Evolutionary conservation across 345 rosid species (phyloP).

Genomic region (Aquilaria sinensis): DNA sequence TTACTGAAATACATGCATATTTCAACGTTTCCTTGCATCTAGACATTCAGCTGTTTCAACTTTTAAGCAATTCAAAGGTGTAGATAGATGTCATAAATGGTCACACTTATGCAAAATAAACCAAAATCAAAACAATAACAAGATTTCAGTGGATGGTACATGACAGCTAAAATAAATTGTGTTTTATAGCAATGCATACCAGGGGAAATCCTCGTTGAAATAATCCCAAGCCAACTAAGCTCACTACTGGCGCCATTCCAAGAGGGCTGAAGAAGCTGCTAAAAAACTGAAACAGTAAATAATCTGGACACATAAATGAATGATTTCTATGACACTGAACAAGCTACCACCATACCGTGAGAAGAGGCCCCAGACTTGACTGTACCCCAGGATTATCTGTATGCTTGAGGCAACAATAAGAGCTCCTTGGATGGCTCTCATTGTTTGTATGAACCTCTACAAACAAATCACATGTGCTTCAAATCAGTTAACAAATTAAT

Average conservation of each 20-base stretch:
- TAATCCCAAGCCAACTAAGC: conserved; percentile 89
- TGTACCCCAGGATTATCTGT: conserved; percentile 82
- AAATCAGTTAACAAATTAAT: conserved; percentile 24
- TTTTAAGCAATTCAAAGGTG: too few relatives aligned
- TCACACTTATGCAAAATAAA: too few relatives aligned
- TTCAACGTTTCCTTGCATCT: too few relatives aligned
- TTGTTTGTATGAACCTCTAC: conserved; percentile 90
- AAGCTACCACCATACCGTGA: conserved; percentile 44
- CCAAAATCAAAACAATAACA: too few relatives aligned
- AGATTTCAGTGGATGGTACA: too few relatives aligned
- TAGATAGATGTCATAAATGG: too few relatives aligned
- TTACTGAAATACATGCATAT: too few relatives aligned
- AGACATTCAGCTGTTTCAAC: too few relatives aligned
- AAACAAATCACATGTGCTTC: conserved; percentile 36
- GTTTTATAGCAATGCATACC: conserved; percentile 33
- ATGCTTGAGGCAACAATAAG: conserved; percentile 82
- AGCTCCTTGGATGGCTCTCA: conserved; percentile 93
- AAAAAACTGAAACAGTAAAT: conserved; percentile 3
- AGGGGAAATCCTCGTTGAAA: conserved; percentile 85
- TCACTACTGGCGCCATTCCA: conserved; percentile 85
- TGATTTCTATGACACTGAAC: not conserved
- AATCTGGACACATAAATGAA: not conserved
- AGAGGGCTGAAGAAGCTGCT: conserved; percentile 85
- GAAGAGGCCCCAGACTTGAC: conserved; percentile 90
- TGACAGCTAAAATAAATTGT: not conserved